Conservation (phyloP, 2,329 filamentous ascomycete species). For the Alternaria panax region DNA sequence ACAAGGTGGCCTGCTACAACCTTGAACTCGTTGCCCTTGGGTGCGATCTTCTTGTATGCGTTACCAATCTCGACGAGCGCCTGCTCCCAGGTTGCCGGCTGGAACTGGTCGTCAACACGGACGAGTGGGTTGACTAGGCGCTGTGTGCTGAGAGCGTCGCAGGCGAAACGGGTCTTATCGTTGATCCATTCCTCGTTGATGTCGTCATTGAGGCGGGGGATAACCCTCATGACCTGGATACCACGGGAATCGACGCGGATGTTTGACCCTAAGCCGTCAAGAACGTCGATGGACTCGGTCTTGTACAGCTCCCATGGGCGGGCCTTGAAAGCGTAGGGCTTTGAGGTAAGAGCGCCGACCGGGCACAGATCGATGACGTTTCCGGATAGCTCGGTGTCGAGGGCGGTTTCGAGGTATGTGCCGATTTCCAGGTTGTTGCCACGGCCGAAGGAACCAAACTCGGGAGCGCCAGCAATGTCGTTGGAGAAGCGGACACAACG, state of each 20-base stretch:
- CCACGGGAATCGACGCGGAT: conserved; percentile 93
- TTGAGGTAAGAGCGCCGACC: conserved; percentile 93
- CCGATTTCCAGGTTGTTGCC: conserved; percentile 98
- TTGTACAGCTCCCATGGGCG: conserved; percentile 97
- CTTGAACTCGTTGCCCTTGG: conserved; percentile 95
- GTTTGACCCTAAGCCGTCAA: conserved; percentile 91
- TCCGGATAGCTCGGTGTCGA: conserved; percentile 93
- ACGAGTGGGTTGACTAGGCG: conserved; percentile 91
- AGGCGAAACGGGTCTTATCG: conserved; percentile 96
- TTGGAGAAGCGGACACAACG: conserved; percentile 98
- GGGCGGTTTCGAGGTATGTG: conserved; percentile 92
- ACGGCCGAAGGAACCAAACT: conserved; percentile 91
- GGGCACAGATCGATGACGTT: conserved; percentile 99
- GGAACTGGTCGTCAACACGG: conserved; percentile 87
- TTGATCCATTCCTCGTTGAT: conserved; percentile 99
- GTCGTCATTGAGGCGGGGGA: conserved; percentile 94
- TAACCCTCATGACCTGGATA: conserved; percentile 92
- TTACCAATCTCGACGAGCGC: conserved; percentile 85
- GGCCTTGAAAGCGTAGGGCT: conserved; percentile 96
- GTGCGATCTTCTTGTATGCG: conserved; percentile 79
- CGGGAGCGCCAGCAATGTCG: conserved; percentile 93
- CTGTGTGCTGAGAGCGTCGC: conserved; percentile 95
- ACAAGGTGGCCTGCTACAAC: conserved; percentile 88
- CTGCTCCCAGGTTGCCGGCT: conserved; percentile 94
- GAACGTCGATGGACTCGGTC: conserved; percentile 93